Base-by-base conservation (phyloP, 352 stramenopile genomes). In the Globisporangium polare region DNA sequence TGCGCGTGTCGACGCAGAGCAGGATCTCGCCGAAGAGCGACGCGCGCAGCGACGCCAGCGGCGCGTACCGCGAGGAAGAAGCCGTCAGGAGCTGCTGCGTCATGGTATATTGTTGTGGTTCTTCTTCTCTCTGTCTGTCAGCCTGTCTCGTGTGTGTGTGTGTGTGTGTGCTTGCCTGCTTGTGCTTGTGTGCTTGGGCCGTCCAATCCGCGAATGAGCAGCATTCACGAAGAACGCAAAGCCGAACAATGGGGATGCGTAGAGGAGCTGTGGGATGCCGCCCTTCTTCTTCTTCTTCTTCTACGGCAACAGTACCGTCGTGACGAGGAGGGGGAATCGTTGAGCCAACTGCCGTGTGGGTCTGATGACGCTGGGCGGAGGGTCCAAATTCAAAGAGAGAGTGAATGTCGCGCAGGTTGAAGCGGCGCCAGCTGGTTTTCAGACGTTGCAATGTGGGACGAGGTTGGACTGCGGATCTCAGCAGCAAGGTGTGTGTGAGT, bases 21-120 rank as follows among this genome's bases (percentile, higher is more conserved):
- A 90, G 63, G 56, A 92, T 82, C 63, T 90, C 78, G 41, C 83
- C 83, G 53, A 88, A 92, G 69, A 90, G 82, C 54, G 78, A 75
- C 33, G 77, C 60, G 37, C 75, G 75, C 43, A 92, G 68, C 60
- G 68, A 61, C 57, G 58, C 47, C 37, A 88, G 33, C 18, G 67
- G 71, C 58, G 86, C 69, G 58, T 88, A 90, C 27, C 80, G 77
- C 18, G 47, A 17, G 37, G 37, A 42, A n/a, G 37, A 42, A 42
- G 41, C 13, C 17, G 51, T 57, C 26, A 65, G 60, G 29, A 33
- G 29, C 29, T 33, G 29, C 22, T 53, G 24, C 47, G 47, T 39
- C 47, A 53, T 53, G 12, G n/a, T n/a, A 39, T 39, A 39, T 53
- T 52, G 20, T 33, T 26, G 1, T 47, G 42, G 5, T n/a, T n/a